Percentiles rank a stretch among this genome's conserved stretches.
Evolutionary conservation across 257 asterid genomes (phyloP).

Genomic region (Parsonsia alboflavescens): DNA sequence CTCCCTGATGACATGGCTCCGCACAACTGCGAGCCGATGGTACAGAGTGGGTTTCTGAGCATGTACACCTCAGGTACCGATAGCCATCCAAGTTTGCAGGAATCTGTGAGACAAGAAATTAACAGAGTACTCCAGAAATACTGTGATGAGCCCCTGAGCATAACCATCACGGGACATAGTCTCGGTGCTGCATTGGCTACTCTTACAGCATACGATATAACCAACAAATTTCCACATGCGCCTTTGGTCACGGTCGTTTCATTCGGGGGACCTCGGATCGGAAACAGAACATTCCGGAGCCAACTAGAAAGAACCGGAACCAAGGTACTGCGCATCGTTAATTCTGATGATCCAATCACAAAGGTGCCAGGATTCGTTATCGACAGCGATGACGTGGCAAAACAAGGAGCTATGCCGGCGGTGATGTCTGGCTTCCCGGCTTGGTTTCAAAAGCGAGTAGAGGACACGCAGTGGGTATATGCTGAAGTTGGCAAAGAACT

Average conservation of each 20-base stretch:
- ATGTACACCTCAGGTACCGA: constrained; percentile 50
- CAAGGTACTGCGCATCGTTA: constrained; percentile 64
- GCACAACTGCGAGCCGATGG: constrained; percentile 40
- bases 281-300: constrained; percentile 52
- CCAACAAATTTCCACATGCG: constrained; percentile 38
- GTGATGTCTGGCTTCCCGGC: constrained; percentile 24
- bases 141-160: constrained; percentile 62
- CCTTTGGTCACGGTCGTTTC: constrained; percentile 86
- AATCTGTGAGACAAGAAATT: constrained; percentile 40
- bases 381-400: constrained; percentile 22
- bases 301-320: constrained; percentile 56
- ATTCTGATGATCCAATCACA: constrained; percentile 67
- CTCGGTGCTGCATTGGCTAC: constrained; percentile 90
- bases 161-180: constrained; percentile 92
- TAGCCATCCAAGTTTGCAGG: constrained; percentile 36
- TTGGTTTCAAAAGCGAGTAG: constrained; percentile 53
- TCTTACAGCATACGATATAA: constrained; percentile 74
- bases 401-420: constrained; percentile 1
- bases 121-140: constrained; percentile 33
- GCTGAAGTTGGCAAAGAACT: constrained; percentile 87
- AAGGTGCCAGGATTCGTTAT: constrained; percentile 78
- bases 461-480: constrained; percentile 68
- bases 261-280: constrained; percentile 87
- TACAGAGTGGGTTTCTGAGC: constrained; percentile 74
- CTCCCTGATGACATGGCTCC: constrained; percentile 55